Percentiles rank a stretch among this genome's conserved stretches.
Evolutionary conservation across 2,329 filamentous ascomycete species (phyloP).

Genomic region (Aspergillus melleus): DNA sequence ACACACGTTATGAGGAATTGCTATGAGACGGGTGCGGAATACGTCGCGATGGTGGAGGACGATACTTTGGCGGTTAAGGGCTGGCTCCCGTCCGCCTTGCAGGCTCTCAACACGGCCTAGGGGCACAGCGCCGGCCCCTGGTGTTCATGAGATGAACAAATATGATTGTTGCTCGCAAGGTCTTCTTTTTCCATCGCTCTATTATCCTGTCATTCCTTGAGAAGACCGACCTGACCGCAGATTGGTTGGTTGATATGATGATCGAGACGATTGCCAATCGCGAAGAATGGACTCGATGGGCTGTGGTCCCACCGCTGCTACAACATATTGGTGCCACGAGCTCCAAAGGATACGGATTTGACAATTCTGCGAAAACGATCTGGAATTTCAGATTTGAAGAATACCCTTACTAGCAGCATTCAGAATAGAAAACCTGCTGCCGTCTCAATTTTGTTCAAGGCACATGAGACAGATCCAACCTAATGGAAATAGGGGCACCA

Average conservation of each 20-base stretch:
- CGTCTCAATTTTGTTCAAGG: too few relatives aligned
- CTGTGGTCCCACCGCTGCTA: constrained; percentile 12
- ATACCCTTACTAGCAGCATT: neutral
- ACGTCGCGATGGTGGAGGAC: constrained; percentile 48
- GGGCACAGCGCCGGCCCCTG: constrained; percentile 15
- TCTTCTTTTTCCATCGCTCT: constrained; percentile 39
- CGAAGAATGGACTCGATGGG: constrained; percentile 12
- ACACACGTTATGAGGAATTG: constrained; percentile 43
- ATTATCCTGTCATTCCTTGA: constrained; percentile 15
- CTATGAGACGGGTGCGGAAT: constrained; percentile 37
- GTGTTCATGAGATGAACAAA: constrained; percentile 41
- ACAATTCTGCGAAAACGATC: constrained; percentile 11
- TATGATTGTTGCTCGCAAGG: constrained; percentile 47
- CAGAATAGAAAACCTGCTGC: too few relatives aligned
- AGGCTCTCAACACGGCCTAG: constrained; percentile 36
- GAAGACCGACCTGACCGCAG: constrained; percentile 10
- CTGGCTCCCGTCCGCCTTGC: constrained; percentile 44
- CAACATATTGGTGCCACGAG: constrained; percentile 18
- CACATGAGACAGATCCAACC: too few relatives aligned
- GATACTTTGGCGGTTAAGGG: constrained; percentile 48
- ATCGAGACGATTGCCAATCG: constrained; percentile 13
- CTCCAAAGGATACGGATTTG: constrained; percentile 18
- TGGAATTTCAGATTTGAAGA: constrained; percentile 19
- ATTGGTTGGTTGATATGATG: constrained; percentile 19
- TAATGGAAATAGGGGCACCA: neutral